phyloP scores from a whole-genome alignment of 2,329 filamentous ascomycete genomes.

The Pseudogymnoascus verrucosus region DNA sequence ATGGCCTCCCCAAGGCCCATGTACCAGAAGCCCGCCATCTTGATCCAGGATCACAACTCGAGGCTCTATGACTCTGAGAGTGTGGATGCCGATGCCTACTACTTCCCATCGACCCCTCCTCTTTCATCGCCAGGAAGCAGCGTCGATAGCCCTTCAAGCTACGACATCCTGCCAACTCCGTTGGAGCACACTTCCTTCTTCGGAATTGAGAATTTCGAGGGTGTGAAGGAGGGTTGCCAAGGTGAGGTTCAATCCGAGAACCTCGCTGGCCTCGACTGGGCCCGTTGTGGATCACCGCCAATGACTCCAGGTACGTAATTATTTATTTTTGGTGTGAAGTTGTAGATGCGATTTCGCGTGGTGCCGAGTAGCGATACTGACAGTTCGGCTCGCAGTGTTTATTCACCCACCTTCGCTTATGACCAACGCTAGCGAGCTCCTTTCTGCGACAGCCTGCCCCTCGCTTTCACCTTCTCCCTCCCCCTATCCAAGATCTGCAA shows the following conservation, averaged over 20 bases:
- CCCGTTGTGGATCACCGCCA: slow-evolving; percentile 69
- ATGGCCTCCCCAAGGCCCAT: slow-evolving; percentile 67
- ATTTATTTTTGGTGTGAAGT: slow-evolving; percentile 1
- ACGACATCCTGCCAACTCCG: slow-evolving; percentile 72
- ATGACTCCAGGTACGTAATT: slow-evolving; percentile 77
- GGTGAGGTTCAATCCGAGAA: slow-evolving; percentile 63
- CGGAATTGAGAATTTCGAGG: slow-evolving; percentile 57
- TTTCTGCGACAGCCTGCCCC: slow-evolving; percentile 67
- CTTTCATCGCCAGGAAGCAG: slow-evolving; percentile 78
- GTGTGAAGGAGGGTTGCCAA: slow-evolving; percentile 64
- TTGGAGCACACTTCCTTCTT: slow-evolving; percentile 68
- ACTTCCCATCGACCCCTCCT: slow-evolving; percentile 79
- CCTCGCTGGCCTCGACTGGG: slow-evolving; percentile 67
- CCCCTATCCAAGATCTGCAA: slow-evolving; percentile 62
- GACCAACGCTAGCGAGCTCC: slow-evolving; percentile 58
- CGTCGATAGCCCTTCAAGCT: slow-evolving; percentile 76
- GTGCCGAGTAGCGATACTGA: slow-evolving; percentile 12
- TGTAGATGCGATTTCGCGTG: not conserved
- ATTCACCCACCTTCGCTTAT: slow-evolving; percentile 60
- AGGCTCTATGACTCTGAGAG: slow-evolving; percentile 67
- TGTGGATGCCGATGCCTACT: slow-evolving; percentile 50
- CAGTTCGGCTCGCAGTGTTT: slow-evolving; percentile 42
- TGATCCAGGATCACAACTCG: slow-evolving; percentile 49
- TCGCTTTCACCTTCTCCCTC: slow-evolving; percentile 83
- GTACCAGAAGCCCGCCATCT: slow-evolving; percentile 66